A percentile compares a stretch with the other conserved stretches of the same genome.
Evolutionary conservation across 2,329 filamentous ascomycete genomes (phyloP).

Genomic region (Fusarium pseudoanthophilum): DNA sequence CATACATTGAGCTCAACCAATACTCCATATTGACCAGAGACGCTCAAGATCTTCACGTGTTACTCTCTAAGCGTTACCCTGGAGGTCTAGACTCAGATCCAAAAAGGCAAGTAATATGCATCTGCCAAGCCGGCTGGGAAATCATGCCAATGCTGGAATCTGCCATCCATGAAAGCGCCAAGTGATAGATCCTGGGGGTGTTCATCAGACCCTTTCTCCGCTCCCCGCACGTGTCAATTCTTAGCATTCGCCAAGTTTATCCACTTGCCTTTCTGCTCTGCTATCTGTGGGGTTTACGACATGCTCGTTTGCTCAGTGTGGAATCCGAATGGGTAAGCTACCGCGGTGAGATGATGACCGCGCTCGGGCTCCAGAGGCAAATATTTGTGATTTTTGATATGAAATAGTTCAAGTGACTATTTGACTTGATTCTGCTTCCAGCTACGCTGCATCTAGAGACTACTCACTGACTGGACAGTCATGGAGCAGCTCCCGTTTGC

Average conservation of each 20-base stretch:
- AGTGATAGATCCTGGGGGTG: background rate
- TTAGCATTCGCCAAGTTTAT: conserved; percentile 56
- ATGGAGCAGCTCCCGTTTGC: background rate
- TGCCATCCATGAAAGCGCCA: background rate
- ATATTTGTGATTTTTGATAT: background rate
- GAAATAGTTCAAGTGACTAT: background rate
- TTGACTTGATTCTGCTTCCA: background rate
- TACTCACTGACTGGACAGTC: background rate
- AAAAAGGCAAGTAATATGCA: background rate
- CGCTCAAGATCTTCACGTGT: background rate
- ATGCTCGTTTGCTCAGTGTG: background rate
- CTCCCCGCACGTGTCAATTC: background rate
- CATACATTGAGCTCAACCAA: too few species aligned
- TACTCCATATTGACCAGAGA: background rate
- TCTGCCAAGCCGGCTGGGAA: background rate
- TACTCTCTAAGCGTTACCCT: background rate
- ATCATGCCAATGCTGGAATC: background rate
- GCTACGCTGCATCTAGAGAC: background rate
- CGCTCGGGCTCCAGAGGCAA: too few species aligned
- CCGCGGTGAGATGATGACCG: background rate
- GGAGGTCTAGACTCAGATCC: background rate
- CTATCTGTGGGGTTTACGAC: background rate
- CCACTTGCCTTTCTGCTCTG: background rate
- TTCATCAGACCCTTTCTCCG: background rate
- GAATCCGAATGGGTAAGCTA: conserved; percentile 3